Base-by-base conservation (phyloP, 495 filamentous ascomycete species). In the Annulohypoxylon bovei region DNA sequence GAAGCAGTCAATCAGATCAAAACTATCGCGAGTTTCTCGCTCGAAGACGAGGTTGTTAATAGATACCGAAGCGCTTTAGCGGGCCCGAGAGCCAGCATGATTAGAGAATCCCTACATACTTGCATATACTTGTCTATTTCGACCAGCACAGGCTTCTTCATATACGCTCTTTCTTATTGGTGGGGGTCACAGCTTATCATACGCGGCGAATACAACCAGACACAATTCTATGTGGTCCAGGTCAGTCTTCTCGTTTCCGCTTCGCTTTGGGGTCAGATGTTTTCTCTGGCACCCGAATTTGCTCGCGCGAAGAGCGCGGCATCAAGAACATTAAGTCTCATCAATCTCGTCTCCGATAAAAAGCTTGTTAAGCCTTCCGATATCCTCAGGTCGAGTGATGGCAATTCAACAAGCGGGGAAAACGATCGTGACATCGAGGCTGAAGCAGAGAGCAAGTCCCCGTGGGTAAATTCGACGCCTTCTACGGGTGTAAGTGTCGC, bases 141-240 rank as follows among this genome's bases (percentile, higher is more conserved):
- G 3, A 82, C 84, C 56, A 81, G 83, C 71, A 25, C 75, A 59
- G 40, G 68, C 18, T 65, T 49, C n/a, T 65, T 47, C 61, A 56
- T 66, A 49, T 50, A 47, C 32, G 87, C 86, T 0, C 73, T 91
- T 4, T 88, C 87, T 0, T 90, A 90, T 73, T 90, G 87, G 84
- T 91, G 88, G 82, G 88, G 88, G 0, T 80, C 85, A 1, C 77
- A 77, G 27, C 83, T 86, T 57, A 82, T 90, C 14, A 75, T 82
- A n/a, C 71, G 77, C 20, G 87, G 87, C 0, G 68, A 81, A 9
- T 89, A 88, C 62, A 80, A 81, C 0, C 82, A 81, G 28, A 81
- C 83, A 3, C 81, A 90, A 58, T 90, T 91, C 77, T 89, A 89
- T 70, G 87, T 88, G 49, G 86, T 90, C 0, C 75, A 89, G n/a